Evolutionary conservation across 768 basidiomycete genomes (phyloP).

Genomic region (Filobasidium floriforme): DNA sequence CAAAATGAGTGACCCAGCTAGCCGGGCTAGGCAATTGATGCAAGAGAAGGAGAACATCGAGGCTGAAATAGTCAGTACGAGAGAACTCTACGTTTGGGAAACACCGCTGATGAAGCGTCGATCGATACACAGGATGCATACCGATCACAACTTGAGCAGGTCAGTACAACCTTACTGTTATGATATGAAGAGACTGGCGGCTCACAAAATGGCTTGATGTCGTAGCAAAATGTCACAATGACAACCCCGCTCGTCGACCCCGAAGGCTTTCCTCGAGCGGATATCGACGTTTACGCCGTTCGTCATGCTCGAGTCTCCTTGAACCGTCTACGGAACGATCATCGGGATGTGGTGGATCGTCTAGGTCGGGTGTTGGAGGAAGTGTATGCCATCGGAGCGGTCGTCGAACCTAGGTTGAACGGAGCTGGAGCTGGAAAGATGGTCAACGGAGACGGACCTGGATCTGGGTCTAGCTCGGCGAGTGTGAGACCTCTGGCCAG

Average conservation of each 20-base stretch:
- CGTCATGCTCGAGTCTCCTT: slow-evolving; percentile 57
- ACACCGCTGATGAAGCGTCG: background rate
- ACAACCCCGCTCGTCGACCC: slow-evolving; percentile 57
- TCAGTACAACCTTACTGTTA: background rate
- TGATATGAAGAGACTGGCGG: background rate
- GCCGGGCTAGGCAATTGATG: slow-evolving; percentile 57
- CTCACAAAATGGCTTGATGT: background rate
- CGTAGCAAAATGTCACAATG: slow-evolving; percentile 15
- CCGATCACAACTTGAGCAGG: background rate
- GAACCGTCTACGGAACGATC: slow-evolving; percentile 75
- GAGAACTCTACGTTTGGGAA: slow-evolving; percentile 53
- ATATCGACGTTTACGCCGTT: slow-evolving; percentile 57
- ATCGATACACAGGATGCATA: slow-evolving; percentile 1
- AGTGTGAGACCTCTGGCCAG: slow-evolving; percentile 50
- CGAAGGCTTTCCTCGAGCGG: slow-evolving; percentile 79
- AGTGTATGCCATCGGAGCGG: slow-evolving; percentile 51
- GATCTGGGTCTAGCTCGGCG: slow-evolving; percentile 9
- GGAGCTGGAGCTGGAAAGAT: slow-evolving; percentile 30
- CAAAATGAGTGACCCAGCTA: slow-evolving; percentile 5
- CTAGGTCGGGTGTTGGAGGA: slow-evolving; percentile 63
- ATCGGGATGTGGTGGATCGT: slow-evolving; percentile 57
- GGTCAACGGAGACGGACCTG: slow-evolving; percentile 15
- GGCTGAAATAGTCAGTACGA: slow-evolving; percentile 58
- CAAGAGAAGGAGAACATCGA: slow-evolving; percentile 65
- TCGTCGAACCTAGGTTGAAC: slow-evolving; percentile 23